Percentiles rank a stretch among this genome's conserved stretches.
Evolutionary conservation across 129 eudicot species (phyloP).

Genomic region (Deinandra increscens): DNA sequence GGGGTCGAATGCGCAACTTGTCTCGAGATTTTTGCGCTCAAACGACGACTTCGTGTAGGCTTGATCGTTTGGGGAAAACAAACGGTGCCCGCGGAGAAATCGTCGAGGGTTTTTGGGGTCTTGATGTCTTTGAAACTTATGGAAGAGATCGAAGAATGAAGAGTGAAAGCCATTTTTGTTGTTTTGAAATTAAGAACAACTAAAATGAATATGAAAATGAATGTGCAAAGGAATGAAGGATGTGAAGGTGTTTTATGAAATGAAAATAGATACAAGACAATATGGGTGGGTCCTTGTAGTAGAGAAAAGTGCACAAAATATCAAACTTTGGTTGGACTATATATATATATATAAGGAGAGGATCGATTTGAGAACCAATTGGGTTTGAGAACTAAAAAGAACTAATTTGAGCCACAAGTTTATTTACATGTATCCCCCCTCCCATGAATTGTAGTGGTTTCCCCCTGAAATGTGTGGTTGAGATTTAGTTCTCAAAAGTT

Average conservation of each 20-base stretch:
- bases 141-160: conserved; percentile 69
- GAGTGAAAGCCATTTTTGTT: conserved; percentile 67
- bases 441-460: no score
- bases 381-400: no score
- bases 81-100: conserved; percentile 55
- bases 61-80: conserved; percentile 54
- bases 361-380: no score
- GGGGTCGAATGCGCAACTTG: conserved; percentile 34
- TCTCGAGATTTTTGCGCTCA: conserved; percentile 36
- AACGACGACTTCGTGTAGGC: no score
- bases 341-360: no score
- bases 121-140: conserved; percentile 39
- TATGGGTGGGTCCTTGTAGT: conserved; percentile 45
- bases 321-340: conserved; percentile 32
- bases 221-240: conserved; percentile 45
- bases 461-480: no score
- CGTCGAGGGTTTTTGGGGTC: conserved; percentile 47
- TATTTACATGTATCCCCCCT: no score
- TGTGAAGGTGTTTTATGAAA: conserved; percentile 50
- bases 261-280: conserved; percentile 33
- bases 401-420: no score
- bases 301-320: conserved; percentile 47
- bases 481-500: no score
- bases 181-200: no score
- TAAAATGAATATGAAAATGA: conserved; percentile 28